Evolutionary conservation across 2,329 filamentous ascomycete species (phyloP).

Genomic region (Alternaria brassicicola): DNA sequence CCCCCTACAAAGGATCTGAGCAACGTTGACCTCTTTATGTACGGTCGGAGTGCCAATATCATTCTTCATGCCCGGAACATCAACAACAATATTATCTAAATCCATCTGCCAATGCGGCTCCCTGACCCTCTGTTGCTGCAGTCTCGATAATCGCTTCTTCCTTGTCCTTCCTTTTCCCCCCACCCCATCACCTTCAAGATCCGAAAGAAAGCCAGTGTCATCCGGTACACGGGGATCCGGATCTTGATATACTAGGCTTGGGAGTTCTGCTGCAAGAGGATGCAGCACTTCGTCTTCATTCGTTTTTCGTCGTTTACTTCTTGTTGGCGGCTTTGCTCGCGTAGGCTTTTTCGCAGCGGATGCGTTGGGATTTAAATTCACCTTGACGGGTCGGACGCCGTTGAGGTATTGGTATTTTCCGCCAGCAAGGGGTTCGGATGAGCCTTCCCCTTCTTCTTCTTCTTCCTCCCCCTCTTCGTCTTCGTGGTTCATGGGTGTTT

Average conservation of each 20-base stretch:
- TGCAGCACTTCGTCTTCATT: not conserved
- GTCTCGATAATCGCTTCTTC: slow-evolving; percentile 4
- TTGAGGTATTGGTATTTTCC: slow-evolving; percentile 12
- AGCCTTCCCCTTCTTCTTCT: slow-evolving; percentile 8
- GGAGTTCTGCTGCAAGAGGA: not conserved
- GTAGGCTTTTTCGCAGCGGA: not conserved
- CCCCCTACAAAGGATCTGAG: not conserved
- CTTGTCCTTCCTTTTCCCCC: not conserved
- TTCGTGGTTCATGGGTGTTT: slow-evolving; percentile 1
- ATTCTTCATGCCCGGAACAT: not conserved
- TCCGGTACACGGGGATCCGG: slow-evolving; percentile 6
- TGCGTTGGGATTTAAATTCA: slow-evolving; percentile 5
- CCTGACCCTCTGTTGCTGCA: not conserved
- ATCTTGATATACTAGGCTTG: not conserved
- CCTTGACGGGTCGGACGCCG: slow-evolving; percentile 6
- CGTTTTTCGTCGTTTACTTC: slow-evolving; percentile 7
- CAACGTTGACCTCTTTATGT: not conserved
- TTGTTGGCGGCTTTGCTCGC: not conserved
- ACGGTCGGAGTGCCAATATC: not conserved
- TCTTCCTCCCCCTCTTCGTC: slow-evolving; percentile 5
- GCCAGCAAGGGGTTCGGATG: slow-evolving; percentile 3
- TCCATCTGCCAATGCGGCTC: slow-evolving; percentile 11
- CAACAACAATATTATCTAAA: not conserved
- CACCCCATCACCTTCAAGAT: not conserved
- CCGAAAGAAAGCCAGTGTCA: slow-evolving; percentile 11